Base-by-base conservation (phyloP, 2,329 filamentous ascomycete species). In the Curvularia hawaiiensis region DNA sequence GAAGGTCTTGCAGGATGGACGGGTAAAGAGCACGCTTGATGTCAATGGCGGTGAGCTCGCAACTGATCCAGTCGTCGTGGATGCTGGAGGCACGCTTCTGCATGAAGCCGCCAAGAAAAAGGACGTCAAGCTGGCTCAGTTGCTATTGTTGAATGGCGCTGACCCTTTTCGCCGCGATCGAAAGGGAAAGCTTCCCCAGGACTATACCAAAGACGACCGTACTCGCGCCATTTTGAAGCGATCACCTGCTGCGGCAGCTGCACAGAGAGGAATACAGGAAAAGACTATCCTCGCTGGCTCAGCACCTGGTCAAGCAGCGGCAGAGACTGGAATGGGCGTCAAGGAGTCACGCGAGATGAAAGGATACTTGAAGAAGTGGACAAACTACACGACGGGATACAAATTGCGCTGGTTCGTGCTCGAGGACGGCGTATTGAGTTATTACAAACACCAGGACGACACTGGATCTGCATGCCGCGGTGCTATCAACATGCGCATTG, bases 391-490 rank as follows among this genome's bases (percentile, higher is more conserved):
- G 22, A 93, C 91, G 73, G 95, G 95, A 9, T 99, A 97, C 79
- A 97, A 99, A 79, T 78, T 99, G 62, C 85, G 95, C 59, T 99
- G 94, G 93, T 99, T 99, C 73, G 95, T 98, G 14, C 85, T 99
- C 9, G 95, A 99, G 74, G 95, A 99, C 73, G 95, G 95, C 12
- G 94, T 99, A 12, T 78, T 99, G 65, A 98, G 95, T 77, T 99
- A 99, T 79, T 99, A 98, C 81, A 99, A 99, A 79, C 92, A 98
- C 75, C 95, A 99, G 79, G 95, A 99, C 73, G 95, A 99, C 75
- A 91, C 92, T 31, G 95, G 93, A 24, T 96, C 92, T 51, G 95
- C 95, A 54, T 99, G 95, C 75, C 92, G 95, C 61, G 95, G 95
- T 58, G 95, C 95, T 51, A 99, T 99, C 79, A 98, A 98, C 75